phyloP scores from a whole-genome alignment of 2,329 filamentous ascomycete species.

The Phialophora macrospora region DNA sequence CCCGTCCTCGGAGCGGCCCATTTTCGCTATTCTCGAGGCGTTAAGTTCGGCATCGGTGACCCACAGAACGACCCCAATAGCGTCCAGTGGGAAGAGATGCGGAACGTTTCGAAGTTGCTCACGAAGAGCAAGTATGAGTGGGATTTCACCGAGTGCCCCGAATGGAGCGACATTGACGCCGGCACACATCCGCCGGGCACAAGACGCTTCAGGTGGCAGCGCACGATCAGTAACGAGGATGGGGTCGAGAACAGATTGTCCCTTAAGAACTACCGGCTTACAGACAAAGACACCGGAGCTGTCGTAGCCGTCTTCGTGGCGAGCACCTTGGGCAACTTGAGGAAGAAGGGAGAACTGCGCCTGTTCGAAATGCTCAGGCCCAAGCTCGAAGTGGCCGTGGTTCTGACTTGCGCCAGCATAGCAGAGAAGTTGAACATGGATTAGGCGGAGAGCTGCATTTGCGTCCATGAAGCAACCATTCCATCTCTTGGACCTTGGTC shows the following conservation, averaged over 20 bases:
- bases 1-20: constrained; percentile 10
- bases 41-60: constrained; percentile 16
- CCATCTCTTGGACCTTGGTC: neutral
- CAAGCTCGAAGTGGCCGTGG: constrained; percentile 2
- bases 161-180: neutral
- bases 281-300: constrained; percentile 6
- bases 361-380: constrained; percentile 11
- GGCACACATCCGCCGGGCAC: constrained; percentile 1
- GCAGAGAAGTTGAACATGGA: constrained; percentile 9
- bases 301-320: constrained; percentile 16
- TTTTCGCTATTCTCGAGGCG: constrained; percentile 11
- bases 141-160: constrained; percentile 5
- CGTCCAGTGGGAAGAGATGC: constrained; percentile 20
- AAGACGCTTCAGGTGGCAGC: constrained; percentile 15
- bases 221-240: neutral
- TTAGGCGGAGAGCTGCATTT: neutral
- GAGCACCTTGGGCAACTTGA: neutral
- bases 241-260: constrained; percentile 12
- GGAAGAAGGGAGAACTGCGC: constrained; percentile 8
- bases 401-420: constrained; percentile 17
- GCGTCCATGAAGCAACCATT: neutral
- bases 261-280: constrained; percentile 11
- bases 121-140: constrained; percentile 1
- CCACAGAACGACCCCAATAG: neutral
- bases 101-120: neutral